phyloP scores from a whole-genome alignment of 2,329 filamentous ascomycete genomes.

The Colletotrichum sp. region DNA sequence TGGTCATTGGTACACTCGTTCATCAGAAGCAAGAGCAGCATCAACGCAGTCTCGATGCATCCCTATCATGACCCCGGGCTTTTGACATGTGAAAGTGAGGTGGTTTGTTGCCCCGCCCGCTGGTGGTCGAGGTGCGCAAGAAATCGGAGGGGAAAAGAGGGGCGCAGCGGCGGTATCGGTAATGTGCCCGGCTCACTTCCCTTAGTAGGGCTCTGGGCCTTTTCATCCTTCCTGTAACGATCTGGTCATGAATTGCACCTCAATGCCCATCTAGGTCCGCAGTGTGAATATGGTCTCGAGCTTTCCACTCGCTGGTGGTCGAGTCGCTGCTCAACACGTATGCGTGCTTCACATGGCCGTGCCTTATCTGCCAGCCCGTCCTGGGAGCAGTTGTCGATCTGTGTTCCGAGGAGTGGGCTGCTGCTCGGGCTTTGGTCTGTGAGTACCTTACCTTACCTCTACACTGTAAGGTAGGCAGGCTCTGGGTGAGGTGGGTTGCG shows the following conservation, averaged over 20 bases:
- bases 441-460: neutral
- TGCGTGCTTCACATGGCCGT: neutral
- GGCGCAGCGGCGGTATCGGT: neutral
- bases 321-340: constrained; percentile 7
- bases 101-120: neutral
- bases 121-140: neutral
- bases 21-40: neutral
- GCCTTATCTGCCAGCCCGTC: constrained; percentile 9
- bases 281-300: neutral
- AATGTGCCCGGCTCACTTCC: neutral
- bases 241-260: neutral
- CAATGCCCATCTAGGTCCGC: neutral
- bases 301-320: neutral
- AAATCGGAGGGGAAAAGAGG: neutral
- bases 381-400: neutral
- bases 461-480: too few relatives aligned
- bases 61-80: constrained; percentile 6
- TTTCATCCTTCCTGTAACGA: neutral
- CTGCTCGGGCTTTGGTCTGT: neutral
- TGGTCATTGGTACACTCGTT: neutral
- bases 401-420: neutral
- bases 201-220: neutral
- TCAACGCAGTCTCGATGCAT: constrained; percentile 5
- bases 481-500: neutral
- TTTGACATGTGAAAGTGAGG: constrained; percentile 19